phyloP scores from a whole-genome alignment of 2,329 filamentous ascomycete species.

The Cercospora sesami region DNA sequence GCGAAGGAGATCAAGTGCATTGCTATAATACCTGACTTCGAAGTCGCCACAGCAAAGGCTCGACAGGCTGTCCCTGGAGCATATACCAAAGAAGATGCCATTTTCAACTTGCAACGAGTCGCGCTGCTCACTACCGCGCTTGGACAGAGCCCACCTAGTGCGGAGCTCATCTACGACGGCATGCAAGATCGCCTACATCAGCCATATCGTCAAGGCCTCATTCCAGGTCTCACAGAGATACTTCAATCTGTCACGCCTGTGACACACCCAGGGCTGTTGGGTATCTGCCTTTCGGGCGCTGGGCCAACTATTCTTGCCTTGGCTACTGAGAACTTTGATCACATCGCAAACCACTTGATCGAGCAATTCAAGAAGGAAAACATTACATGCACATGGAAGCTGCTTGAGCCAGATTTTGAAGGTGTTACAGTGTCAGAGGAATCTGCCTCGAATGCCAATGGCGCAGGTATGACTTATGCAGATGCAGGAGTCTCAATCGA shows the following conservation, averaged over 20 bases:
- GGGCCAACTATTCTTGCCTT: constrained; percentile 93
- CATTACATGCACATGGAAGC: constrained; percentile 80
- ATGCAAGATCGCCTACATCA: constrained; percentile 99
- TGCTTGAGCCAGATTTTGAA: constrained; percentile 84
- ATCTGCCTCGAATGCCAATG: constrained; percentile 23
- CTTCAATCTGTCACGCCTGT: constrained; percentile 86
- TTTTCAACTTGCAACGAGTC: constrained; percentile 94
- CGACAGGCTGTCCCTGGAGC: constrained; percentile 77
- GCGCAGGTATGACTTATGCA: constrained; percentile 72
- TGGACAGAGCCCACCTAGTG: constrained; percentile 84
- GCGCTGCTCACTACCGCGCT: constrained; percentile 87
- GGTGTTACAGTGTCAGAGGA: constrained; percentile 47
- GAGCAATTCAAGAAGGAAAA: constrained; percentile 68
- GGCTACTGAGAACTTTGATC: constrained; percentile 84
- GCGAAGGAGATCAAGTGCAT: constrained; percentile 93
- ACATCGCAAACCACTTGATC: constrained; percentile 73
- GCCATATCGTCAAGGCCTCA: constrained; percentile 86
- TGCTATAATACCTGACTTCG: constrained; percentile 92
- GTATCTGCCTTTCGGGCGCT: constrained; percentile 91
- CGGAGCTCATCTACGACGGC: constrained; percentile 90
- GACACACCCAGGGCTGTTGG: constrained; percentile 82
- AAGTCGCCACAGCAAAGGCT: constrained; percentile 90
- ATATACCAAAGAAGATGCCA: constrained; percentile 80
- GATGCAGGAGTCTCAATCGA: constrained; percentile 92
- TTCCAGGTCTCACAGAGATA: constrained; percentile 88